A percentile compares a stretch with the other conserved stretches of the same genome.
Evolutionary conservation across 176 grass and related monocot genomes (phyloP).

Genomic region (Avena eriantha): DNA sequence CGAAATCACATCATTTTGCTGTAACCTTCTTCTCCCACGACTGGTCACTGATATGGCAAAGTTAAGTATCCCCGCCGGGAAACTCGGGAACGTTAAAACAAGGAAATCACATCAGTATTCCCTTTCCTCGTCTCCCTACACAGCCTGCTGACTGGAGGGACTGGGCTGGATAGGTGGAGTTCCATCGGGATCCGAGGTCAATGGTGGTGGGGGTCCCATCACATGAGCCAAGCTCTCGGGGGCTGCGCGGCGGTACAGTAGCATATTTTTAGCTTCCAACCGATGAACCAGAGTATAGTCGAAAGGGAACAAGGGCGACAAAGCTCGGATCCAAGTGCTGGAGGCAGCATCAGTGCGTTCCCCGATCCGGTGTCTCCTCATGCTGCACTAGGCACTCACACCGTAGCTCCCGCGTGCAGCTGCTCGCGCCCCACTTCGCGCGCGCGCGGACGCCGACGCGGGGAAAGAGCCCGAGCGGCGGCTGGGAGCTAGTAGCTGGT

Average conservation of each 20-base stretch:
- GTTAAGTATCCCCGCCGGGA: not conserved
- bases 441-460: not conserved
- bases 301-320: not conserved
- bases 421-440: not conserved
- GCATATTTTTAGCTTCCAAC: not conserved
- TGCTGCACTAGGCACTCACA: not conserved
- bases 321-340: not conserved
- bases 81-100: not conserved
- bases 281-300: not conserved
- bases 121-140: not conserved
- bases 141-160: not conserved
- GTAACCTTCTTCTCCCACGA: no score
- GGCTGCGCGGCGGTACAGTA: not conserved
- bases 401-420: not conserved
- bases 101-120: not conserved
- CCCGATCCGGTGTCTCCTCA: not conserved
- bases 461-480: not conserved
- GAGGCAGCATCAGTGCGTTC: not conserved
- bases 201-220: constrained; percentile 18
- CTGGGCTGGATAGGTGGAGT: not conserved
- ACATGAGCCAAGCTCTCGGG: not conserved
- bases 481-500: not conserved
- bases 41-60: no score
- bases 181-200: constrained; percentile 21
- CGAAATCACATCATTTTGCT: no score